Conservation (phyloP, 2,329 filamentous ascomycete genomes). For the Rutstroemia sp. region DNA sequence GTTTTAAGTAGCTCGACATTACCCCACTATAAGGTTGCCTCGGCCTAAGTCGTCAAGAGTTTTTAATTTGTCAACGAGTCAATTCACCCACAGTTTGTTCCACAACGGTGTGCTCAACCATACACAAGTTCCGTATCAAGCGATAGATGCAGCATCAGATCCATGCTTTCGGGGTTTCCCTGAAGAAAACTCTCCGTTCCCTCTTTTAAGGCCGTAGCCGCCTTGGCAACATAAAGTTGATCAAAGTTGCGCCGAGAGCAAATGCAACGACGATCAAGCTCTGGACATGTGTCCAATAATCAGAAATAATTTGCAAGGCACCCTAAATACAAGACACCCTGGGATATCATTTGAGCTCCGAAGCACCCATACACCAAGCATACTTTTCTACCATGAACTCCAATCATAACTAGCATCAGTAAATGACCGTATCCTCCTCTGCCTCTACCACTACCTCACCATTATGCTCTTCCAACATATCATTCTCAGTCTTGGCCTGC, state of each 20-base stretch:
- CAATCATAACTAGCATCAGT: conserved; percentile 42
- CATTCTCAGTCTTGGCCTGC: conserved; percentile 31
- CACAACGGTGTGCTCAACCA: background rate
- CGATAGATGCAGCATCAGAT: too few relatives aligned
- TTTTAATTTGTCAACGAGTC: background rate
- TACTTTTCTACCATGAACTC: background rate
- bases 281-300: too few relatives aligned
- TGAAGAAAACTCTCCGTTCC: too few relatives aligned
- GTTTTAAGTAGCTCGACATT: background rate
- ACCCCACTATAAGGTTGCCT: background rate
- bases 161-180: too few relatives aligned
- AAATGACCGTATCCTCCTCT: conserved; percentile 87
- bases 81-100: background rate
- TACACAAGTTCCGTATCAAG: background rate
- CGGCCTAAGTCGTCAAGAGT: background rate
- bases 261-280: too few relatives aligned
- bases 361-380: background rate
- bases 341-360: conserved; percentile 9
- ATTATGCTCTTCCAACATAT: conserved; percentile 55
- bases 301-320: conserved; percentile 2
- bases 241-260: too few relatives aligned
- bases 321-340: conserved; percentile 6
- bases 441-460: conserved; percentile 76
- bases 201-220: background rate
- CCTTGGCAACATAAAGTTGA: background rate